phyloP scores from a whole-genome alignment of 78 protist species.

The Dictyostelium discoideum region DNA sequence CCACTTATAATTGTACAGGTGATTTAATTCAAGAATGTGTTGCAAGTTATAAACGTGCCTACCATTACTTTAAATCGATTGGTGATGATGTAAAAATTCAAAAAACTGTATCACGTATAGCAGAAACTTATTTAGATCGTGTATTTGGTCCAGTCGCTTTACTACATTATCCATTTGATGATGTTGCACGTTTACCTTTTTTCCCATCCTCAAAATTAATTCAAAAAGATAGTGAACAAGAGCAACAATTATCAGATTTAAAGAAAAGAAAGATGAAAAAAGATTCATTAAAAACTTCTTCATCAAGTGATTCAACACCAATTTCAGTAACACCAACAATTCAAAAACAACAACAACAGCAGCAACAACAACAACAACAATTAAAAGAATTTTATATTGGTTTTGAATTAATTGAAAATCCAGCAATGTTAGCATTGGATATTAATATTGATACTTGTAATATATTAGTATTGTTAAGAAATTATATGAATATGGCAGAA shows the following conservation, averaged over 20 bases:
- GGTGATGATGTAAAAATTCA: slow-evolving; percentile 80
- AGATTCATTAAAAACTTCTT: neutral
- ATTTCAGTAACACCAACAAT: neutral
- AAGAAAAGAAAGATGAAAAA: slow-evolving; percentile 25
- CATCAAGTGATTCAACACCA: slow-evolving; percentile 1
- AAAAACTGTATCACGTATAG: slow-evolving; percentile 73
- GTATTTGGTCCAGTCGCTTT: slow-evolving; percentile 80
- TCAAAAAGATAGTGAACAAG: slow-evolving; percentile 37
- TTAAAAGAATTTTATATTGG: slow-evolving; percentile 73
- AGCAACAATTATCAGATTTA: slow-evolving; percentile 43
- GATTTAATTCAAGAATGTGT: slow-evolving; percentile 81
- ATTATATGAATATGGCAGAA: slow-evolving; percentile 81
- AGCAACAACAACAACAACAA: neutral
- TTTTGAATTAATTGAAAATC: slow-evolving; percentile 77
- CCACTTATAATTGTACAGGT: slow-evolving; percentile 62
- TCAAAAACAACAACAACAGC: neutral
- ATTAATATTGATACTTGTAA: slow-evolving; percentile 76
- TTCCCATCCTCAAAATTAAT: slow-evolving; percentile 31
- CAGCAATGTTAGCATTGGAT: slow-evolving; percentile 73
- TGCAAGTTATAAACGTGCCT: slow-evolving; percentile 72
- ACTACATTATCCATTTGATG: slow-evolving; percentile 74
- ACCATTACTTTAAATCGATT: slow-evolving; percentile 76
- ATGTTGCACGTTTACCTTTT: slow-evolving; percentile 73
- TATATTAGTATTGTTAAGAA: slow-evolving; percentile 23
- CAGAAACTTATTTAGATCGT: slow-evolving; percentile 76